These are phyloP conservation scores for Tulasnella sp. DNA, from an alignment of 768 basidiomycete genomes.

Conservation along the genomic window DNA sequence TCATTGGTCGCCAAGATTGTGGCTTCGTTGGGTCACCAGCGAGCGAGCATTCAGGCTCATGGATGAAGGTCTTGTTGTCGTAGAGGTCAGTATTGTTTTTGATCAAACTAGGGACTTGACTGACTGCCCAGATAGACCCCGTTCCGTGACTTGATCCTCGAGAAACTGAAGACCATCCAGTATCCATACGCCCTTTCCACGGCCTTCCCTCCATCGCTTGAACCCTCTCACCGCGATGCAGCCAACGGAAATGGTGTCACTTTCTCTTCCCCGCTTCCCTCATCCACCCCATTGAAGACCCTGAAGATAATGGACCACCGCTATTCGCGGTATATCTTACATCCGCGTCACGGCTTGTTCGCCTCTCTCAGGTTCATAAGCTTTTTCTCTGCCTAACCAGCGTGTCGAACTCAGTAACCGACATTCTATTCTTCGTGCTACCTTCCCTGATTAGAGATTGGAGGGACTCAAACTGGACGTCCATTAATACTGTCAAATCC, in stretches of 20 bases:
- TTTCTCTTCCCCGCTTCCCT: not conserved
- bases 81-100: slow-evolving; percentile 54
- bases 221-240: slow-evolving; percentile 21
- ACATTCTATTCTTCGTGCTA: not conserved
- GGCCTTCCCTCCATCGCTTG: slow-evolving; percentile 45
- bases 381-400: not conserved
- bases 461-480: slow-evolving; percentile 69
- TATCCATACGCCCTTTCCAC: slow-evolving; percentile 74
- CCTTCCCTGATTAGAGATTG: slow-evolving; percentile 54
- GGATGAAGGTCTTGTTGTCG: slow-evolving; percentile 66
- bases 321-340: slow-evolving; percentile 80
- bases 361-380: slow-evolving; percentile 58
- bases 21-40: slow-evolving; percentile 76
- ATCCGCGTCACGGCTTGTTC: slow-evolving; percentile 74
- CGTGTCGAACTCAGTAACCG: not conserved
- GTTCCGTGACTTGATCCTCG: slow-evolving; percentile 66
- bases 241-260: not conserved
- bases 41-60: slow-evolving; percentile 62
- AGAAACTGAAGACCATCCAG: slow-evolving; percentile 50
- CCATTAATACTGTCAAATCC: slow-evolving; percentile 44
- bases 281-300: slow-evolving; percentile 29
- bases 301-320: slow-evolving; percentile 79
- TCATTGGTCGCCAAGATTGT: slow-evolving; percentile 85
- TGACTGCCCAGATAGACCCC: slow-evolving; percentile 45
- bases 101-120: not conserved